Base-by-base conservation (phyloP, 139 green algal species). In the Ostreobium quekettii region DNA sequence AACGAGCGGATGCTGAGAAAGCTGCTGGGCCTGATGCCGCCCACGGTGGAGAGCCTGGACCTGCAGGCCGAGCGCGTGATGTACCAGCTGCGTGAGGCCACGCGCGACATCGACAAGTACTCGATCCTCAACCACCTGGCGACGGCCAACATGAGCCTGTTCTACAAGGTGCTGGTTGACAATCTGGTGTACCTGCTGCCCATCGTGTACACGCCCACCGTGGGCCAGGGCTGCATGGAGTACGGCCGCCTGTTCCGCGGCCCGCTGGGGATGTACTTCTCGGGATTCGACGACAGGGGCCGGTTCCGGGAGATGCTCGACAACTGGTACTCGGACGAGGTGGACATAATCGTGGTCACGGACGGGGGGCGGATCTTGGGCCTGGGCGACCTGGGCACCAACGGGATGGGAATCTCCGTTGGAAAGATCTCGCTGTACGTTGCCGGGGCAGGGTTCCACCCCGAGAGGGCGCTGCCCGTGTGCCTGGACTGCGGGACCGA, bases 151-250 rank as follows among this genome's bases (percentile, higher is more conserved):
- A 15, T 38, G 26, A 35, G 15, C 36, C 61, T 68, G 7, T 68
- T 68, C 26, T 56, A 68, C 36, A 68, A 68, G 35, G 61, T 68
- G 5, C 61, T 68, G 6, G 11, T 56, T 5, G 61, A 85, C 29
- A 74, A 85, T 62, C 83, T 88, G 68, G 74, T 58, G 67, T 68
- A 75, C 49, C 64, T 93, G 48, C 76, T 96, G 32, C 91, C 91
- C 1, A 86, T 88, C 59, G 82, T 97, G 33, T 97, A 97, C 83
- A 97, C 91, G 1, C 91, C 91, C 1, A 96, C 89, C 11, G 91
- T 98, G 0, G 92, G 92, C 1, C 88, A 98, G 66, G 92, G 91
- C 2, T 97, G 91, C 74, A 72, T 89, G 73, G 73, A 81, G 32
- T 96, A 89, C 71, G 75, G 77, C 61, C 73, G 75, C 31, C 75